Conservation (phyloP, 2,329 filamentous ascomycete species). For the Monosporascus sp. region DNA sequence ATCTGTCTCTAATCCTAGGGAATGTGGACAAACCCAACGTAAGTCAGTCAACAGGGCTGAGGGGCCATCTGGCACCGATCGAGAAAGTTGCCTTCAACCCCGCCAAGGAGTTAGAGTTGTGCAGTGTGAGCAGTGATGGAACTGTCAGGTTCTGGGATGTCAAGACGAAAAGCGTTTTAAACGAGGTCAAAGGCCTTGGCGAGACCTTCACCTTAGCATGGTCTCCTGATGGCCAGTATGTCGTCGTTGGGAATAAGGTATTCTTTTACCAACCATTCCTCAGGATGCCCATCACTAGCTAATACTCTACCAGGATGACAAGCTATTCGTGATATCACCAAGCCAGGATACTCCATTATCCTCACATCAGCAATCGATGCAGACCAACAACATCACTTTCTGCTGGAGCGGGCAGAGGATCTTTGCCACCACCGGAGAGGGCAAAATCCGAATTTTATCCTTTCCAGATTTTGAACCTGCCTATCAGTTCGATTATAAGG, state of each 20-base stretch:
- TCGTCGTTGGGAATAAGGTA: slow-evolving; percentile 71
- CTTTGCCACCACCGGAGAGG: slow-evolving; percentile 66
- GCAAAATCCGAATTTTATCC: slow-evolving; percentile 63
- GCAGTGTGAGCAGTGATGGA: slow-evolving; percentile 68
- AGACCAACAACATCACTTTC: slow-evolving; percentile 70
- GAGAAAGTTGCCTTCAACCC: slow-evolving; percentile 78
- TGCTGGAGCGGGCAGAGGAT: slow-evolving; percentile 67
- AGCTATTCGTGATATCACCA: slow-evolving; percentile 57
- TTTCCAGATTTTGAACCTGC: slow-evolving; percentile 59
- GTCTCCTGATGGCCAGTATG: slow-evolving; percentile 63
- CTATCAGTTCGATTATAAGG: slow-evolving; percentile 41
- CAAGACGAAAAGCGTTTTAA: slow-evolving; percentile 62
- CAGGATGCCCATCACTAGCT: not conserved
- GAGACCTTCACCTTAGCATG: slow-evolving; percentile 68
- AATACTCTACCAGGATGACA: slow-evolving; percentile 46
- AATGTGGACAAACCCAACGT: slow-evolving; percentile 72
- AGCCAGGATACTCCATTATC: slow-evolving; percentile 49
- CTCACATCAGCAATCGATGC: slow-evolving; percentile 54
- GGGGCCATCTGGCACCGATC: slow-evolving; percentile 58
- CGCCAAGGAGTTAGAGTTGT: slow-evolving; percentile 69
- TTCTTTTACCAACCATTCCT: slow-evolving; percentile 14
- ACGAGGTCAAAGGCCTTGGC: slow-evolving; percentile 61
- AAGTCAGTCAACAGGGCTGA: slow-evolving; percentile 70
- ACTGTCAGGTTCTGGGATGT: slow-evolving; percentile 78
- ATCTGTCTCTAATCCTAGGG: slow-evolving; percentile 37